A percentile compares a stretch with the other conserved stretches of the same genome.
Evolutionary conservation across 192 early-diverging fungal species (phyloP).

Genomic region (Podila horticola): DNA sequence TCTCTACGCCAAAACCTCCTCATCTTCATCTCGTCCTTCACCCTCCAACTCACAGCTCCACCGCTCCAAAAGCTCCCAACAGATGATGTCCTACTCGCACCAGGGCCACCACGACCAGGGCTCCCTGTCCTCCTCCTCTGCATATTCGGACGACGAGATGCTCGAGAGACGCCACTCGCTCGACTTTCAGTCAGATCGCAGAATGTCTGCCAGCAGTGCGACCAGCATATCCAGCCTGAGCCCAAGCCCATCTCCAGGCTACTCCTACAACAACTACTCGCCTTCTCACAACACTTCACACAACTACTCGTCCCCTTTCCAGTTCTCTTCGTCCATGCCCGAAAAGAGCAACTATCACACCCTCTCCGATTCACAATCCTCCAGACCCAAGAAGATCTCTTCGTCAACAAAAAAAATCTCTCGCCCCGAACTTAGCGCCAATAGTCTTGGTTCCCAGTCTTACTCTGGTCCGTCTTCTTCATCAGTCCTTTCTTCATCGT

Average conservation of each 20-base stretch:
- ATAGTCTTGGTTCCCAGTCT: no score
- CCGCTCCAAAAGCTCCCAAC: slow-evolving; percentile 7
- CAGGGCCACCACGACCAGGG: slow-evolving; percentile 8
- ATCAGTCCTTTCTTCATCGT: background rate
- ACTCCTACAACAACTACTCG: slow-evolving; percentile 19
- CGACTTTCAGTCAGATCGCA: slow-evolving; percentile 38
- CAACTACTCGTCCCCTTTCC: background rate
- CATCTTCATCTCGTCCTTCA: background rate
- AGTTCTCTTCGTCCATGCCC: slow-evolving; percentile 9
- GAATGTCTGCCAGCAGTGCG: slow-evolving; percentile 45
- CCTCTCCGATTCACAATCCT: background rate
- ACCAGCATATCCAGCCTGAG: slow-evolving; percentile 45
- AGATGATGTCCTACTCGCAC: background rate
- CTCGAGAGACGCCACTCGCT: slow-evolving; percentile 20
- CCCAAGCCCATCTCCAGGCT: slow-evolving; percentile 28
- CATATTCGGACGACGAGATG: slow-evolving; percentile 21
- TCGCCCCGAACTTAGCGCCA: background rate
- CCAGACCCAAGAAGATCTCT: background rate
- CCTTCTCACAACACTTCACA: background rate
- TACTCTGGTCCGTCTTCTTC: background rate
- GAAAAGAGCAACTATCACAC: background rate
- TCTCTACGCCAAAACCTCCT: slow-evolving; percentile 9
- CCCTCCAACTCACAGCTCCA: slow-evolving; percentile 12
- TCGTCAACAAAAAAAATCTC: background rate
- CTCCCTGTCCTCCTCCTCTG: slow-evolving; percentile 29